Evolutionary conservation across 2,329 filamentous ascomycete species (phyloP).

Genomic region (Tolypocladium capitatum): DNA sequence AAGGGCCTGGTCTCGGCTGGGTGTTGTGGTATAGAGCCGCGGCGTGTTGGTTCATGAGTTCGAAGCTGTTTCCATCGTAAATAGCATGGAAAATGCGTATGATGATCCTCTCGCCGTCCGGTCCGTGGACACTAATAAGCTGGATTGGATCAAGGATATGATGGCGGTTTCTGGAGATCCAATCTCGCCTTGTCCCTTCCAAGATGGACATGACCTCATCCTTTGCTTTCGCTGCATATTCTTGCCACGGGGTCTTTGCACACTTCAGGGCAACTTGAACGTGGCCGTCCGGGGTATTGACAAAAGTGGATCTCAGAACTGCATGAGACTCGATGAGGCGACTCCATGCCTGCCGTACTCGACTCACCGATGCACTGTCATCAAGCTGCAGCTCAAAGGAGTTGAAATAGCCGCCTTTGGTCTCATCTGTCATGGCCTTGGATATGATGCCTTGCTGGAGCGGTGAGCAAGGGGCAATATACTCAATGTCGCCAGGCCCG

Average conservation of each 20-base stretch:
- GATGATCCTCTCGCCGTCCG: slow-evolving; percentile 27
- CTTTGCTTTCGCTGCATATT: slow-evolving; percentile 15
- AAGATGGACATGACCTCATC: slow-evolving; percentile 20
- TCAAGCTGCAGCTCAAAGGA: slow-evolving; percentile 50
- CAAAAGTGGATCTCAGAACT: slow-evolving; percentile 61
- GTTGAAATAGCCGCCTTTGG: slow-evolving; percentile 59
- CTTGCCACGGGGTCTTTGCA: slow-evolving; percentile 28
- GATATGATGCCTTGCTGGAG: slow-evolving; percentile 80
- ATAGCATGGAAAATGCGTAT: slow-evolving; percentile 73
- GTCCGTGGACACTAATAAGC: slow-evolving; percentile 25
- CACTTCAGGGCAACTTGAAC: slow-evolving; percentile 54
- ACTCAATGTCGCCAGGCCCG: slow-evolving; percentile 45
- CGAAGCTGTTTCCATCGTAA: slow-evolving; percentile 74
- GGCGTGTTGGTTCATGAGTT: slow-evolving; percentile 50
- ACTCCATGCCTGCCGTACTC: slow-evolving; percentile 45
- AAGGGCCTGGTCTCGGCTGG: slow-evolving; percentile 23
- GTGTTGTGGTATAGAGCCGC: slow-evolving; percentile 8
- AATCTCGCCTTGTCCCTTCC: slow-evolving; percentile 25
- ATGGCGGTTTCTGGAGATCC: slow-evolving; percentile 39
- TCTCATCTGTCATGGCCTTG: slow-evolving; percentile 42
- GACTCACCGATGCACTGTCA: slow-evolving; percentile 25
- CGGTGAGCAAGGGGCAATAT: slow-evolving; percentile 69
- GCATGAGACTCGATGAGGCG: slow-evolving; percentile 37
- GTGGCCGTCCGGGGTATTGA: slow-evolving; percentile 60
- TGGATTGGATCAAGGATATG: slow-evolving; percentile 39